Evolutionary conservation across 2,329 filamentous ascomycete genomes (phyloP).

Genomic region (Claviceps sp.): DNA sequence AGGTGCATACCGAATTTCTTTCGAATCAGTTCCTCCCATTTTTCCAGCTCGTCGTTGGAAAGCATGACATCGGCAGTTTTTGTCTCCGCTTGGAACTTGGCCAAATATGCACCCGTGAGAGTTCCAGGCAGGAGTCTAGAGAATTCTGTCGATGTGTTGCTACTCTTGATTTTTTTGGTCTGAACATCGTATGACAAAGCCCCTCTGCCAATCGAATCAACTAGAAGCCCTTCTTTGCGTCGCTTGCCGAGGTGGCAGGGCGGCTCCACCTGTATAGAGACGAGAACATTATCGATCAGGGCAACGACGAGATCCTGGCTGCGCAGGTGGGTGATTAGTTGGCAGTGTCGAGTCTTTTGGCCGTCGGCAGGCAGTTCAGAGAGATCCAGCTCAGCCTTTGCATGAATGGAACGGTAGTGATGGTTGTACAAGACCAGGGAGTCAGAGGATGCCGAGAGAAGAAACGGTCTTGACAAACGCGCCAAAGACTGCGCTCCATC

Average conservation of each 20-base stretch:
- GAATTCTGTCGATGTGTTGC: constrained; percentile 19
- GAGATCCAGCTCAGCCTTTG: constrained; percentile 31
- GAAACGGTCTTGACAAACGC: constrained; percentile 50
- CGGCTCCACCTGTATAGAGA: constrained; percentile 56
- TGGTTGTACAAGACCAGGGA: constrained; percentile 54
- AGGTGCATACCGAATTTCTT: constrained; percentile 34
- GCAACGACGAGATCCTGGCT: constrained; percentile 54
- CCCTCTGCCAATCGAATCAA: constrained; percentile 62
- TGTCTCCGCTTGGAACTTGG: constrained; percentile 30
- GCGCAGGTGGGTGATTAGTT: constrained; percentile 47
- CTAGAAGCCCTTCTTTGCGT: constrained; percentile 49
- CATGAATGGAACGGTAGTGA: constrained; percentile 49
- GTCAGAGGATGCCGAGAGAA: constrained; percentile 45
- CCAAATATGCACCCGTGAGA: constrained; percentile 35
- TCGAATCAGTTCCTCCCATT: constrained; percentile 38
- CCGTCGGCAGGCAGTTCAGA: constrained; percentile 24
- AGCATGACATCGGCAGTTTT: constrained; percentile 35
- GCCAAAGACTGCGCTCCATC: constrained; percentile 47
- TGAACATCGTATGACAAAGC: constrained; percentile 25
- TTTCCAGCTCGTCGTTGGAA: constrained; percentile 27
- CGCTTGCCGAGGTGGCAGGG: constrained; percentile 42
- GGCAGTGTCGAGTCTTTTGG: constrained; percentile 23
- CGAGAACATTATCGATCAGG: constrained; percentile 46
- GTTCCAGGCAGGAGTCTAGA: constrained; percentile 32
- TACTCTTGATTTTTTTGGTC: constrained; percentile 19